phyloP scores from a whole-genome alignment of 75 land plant genomes.

The Cunninghamia lanceolata region DNA sequence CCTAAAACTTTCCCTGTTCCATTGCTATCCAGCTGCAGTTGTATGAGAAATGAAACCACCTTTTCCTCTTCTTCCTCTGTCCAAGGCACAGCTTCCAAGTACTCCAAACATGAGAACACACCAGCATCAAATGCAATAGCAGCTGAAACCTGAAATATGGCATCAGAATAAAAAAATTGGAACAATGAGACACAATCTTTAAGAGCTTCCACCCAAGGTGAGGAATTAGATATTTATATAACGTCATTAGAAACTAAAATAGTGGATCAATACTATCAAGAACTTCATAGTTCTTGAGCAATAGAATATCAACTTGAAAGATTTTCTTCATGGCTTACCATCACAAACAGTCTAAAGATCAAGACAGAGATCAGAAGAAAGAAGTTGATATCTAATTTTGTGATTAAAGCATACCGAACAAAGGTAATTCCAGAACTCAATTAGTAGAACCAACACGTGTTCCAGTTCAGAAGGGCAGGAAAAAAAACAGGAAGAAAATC shows the following conservation, averaged over 20 bases:
- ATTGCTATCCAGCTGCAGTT: constrained; percentile 38
- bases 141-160: constrained; percentile 59
- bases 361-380: not conserved
- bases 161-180: not conserved
- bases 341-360: not conserved
- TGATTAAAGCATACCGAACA: not conserved
- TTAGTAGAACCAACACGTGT: not conserved
- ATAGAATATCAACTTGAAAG: not conserved
- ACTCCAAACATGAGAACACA: constrained; percentile 67
- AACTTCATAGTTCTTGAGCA: not conserved
- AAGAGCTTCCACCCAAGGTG: constrained; percentile 4
- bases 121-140: constrained; percentile 52
- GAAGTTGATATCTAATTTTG: not conserved
- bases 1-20: constrained; percentile 53
- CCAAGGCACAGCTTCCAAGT: constrained; percentile 87
- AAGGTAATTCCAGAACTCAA: not conserved
- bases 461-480: not conserved
- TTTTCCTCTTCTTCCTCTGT: constrained; percentile 79
- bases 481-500: not conserved
- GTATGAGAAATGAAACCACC: constrained; percentile 50
- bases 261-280: too few relatives aligned
- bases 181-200: not conserved
- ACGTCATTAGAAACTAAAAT: not conserved
- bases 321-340: not conserved
- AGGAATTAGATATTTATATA: not conserved